Conservation (phyloP, 805 yeast species). For the Candida parachauliodes region DNA sequence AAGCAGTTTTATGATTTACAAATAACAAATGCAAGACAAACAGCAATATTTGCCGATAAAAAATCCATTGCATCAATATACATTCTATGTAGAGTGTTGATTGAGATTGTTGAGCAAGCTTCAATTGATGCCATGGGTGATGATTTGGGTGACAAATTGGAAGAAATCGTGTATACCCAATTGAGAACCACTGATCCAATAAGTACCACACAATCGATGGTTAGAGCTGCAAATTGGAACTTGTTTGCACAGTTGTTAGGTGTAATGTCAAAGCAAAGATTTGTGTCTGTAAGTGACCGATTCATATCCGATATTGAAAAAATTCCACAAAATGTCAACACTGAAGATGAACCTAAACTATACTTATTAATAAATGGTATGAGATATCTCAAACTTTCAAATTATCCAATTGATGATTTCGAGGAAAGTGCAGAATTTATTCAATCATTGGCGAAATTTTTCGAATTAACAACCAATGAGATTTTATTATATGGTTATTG, state of each 20-base stretch:
- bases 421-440: slow-evolving; percentile 94
- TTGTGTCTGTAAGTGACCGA: slow-evolving; percentile 85
- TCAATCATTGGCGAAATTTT: slow-evolving; percentile 82
- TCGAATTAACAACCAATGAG: slow-evolving; percentile 59
- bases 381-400: slow-evolving; percentile 74
- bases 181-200: slow-evolving; percentile 85
- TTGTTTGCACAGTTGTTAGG: slow-evolving; percentile 86
- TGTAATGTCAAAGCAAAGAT: slow-evolving; percentile 80
- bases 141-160: slow-evolving; percentile 77
- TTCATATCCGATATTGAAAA: slow-evolving; percentile 91
- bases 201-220: slow-evolving; percentile 53
- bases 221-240: slow-evolving; percentile 91
- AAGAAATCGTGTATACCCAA: slow-evolving; percentile 91
- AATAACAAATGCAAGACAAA: slow-evolving; percentile 47
- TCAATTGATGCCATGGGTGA: slow-evolving; percentile 71
- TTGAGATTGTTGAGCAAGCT: slow-evolving; percentile 88
- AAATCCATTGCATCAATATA: slow-evolving; percentile 84
- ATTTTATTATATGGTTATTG: slow-evolving; percentile 74
- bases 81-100: slow-evolving; percentile 84
- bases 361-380: slow-evolving; percentile 85
- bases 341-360: slow-evolving; percentile 50
- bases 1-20: slow-evolving; percentile 29
- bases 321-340: slow-evolving; percentile 45
- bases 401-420: slow-evolving; percentile 82
- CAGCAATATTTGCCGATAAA: slow-evolving; percentile 80